Conservation (phyloP, 2,329 filamentous ascomycete genomes). For the Fusarium sp. region DNA sequence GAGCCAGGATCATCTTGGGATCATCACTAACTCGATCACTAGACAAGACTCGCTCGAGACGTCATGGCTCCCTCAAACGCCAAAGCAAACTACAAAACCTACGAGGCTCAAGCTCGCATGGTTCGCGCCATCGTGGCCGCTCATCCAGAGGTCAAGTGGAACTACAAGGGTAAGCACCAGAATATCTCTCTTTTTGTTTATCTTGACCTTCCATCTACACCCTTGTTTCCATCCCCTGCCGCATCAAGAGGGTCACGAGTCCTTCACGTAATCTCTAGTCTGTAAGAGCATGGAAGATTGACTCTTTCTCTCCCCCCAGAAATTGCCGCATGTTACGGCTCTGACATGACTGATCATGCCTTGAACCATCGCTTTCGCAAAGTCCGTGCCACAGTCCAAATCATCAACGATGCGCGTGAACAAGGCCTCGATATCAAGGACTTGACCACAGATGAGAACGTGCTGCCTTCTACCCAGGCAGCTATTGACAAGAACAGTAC, state of each 20-base stretch:
- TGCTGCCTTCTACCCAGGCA: constrained; percentile 51
- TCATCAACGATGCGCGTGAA: constrained; percentile 50
- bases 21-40: not conserved
- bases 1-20: not conserved
- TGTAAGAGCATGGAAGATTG: constrained; percentile 45
- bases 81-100: constrained; percentile 66
- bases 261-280: constrained; percentile 5
- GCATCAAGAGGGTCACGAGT: not conserved
- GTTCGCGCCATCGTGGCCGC: constrained; percentile 69
- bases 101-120: constrained; percentile 68
- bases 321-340: constrained; percentile 58
- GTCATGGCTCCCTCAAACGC: constrained; percentile 55
- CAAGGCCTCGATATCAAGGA: constrained; percentile 55
- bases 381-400: constrained; percentile 54
- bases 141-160: constrained; percentile 62
- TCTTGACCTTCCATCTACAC: not conserved
- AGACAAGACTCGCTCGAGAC: not conserved
- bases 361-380: constrained; percentile 63
- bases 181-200: not conserved
- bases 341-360: constrained; percentile 57
- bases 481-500: constrained; percentile 55
- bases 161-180: constrained; percentile 66
- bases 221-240: not conserved
- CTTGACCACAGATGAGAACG: constrained; percentile 48
- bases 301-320: constrained; percentile 50